phyloP scores from a whole-genome alignment of 2,329 filamentous ascomycete genomes.

The Ascochyta lentis region DNA sequence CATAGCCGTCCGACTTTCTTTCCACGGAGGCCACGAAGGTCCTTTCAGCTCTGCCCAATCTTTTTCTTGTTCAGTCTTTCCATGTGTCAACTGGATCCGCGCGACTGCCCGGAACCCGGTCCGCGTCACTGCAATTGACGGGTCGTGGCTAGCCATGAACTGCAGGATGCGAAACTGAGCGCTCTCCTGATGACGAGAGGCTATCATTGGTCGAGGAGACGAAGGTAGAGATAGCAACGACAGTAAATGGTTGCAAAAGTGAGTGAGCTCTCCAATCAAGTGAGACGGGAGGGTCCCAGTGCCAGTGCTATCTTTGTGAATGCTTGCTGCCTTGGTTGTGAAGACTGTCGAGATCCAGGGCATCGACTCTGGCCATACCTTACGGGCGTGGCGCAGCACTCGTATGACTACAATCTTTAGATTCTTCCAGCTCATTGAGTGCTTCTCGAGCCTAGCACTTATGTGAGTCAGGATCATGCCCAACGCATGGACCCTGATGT shows the following conservation, averaged over 20 bases:
- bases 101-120: constrained; percentile 64
- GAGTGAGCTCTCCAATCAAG: constrained; percentile 37
- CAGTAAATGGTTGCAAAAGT: constrained; percentile 59
- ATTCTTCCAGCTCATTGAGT: constrained; percentile 28
- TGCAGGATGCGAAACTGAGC: constrained; percentile 64
- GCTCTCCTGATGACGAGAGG: constrained; percentile 58
- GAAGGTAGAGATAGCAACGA: constrained; percentile 57
- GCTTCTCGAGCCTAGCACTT: constrained; percentile 19
- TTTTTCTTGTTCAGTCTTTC: constrained; percentile 62
- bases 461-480: constrained; percentile 35
- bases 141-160: constrained; percentile 62
- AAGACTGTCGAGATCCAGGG: constrained; percentile 42
- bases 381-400: constrained; percentile 41
- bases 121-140: constrained; percentile 62
- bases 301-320: constrained; percentile 13
- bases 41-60: constrained; percentile 67
- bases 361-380: constrained; percentile 39
- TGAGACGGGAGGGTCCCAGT: constrained; percentile 3
- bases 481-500: constrained; percentile 30
- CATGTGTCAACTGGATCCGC: constrained; percentile 63
- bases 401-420: constrained; percentile 36
- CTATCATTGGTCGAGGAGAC: constrained; percentile 57
- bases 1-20: constrained; percentile 65
- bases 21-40: constrained; percentile 70
- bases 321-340: constrained; percentile 28